Conservation (phyloP, 345 rosid species). For the Arabidopsis suecica region DNA sequence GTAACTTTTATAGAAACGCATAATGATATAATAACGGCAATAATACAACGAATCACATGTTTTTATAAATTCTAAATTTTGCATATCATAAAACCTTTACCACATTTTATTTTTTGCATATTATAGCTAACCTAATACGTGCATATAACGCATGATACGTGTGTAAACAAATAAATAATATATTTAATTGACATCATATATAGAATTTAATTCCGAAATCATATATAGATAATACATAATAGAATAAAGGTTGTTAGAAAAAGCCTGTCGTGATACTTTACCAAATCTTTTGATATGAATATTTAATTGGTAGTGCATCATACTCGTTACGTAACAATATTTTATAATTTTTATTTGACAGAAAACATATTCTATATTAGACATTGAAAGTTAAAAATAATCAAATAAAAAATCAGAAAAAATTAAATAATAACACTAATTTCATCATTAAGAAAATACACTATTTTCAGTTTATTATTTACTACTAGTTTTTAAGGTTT, state of each 20-base stretch:
- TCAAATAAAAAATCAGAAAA: constrained; percentile 3
- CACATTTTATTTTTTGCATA: not conserved
- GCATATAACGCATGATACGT: constrained; percentile 14
- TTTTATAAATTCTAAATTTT: not conserved
- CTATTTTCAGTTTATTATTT: not conserved
- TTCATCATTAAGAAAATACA: not conserved
- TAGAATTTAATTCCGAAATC: constrained; percentile 8
- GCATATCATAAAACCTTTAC: not conserved
- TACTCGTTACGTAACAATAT: constrained; percentile 31
- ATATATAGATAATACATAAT: not conserved
- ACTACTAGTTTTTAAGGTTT: not conserved
- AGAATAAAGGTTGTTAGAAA: not conserved
- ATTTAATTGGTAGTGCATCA: constrained; percentile 35
- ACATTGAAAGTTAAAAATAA: not conserved
- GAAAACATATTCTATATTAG: constrained; percentile 15
- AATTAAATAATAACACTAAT: not conserved
- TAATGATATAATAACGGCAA: not conserved
- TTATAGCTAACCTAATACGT: not conserved
- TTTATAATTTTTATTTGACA: not conserved
- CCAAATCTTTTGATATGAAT: constrained; percentile 28
- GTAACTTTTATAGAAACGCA: not conserved
- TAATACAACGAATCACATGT: not conserved
- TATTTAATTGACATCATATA: constrained; percentile 17
- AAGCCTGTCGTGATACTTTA: constrained; percentile 28
- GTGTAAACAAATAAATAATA: constrained; percentile 13